Conservation (phyloP, 2,329 filamentous ascomycete genomes). For the Alternaria dauci region DNA sequence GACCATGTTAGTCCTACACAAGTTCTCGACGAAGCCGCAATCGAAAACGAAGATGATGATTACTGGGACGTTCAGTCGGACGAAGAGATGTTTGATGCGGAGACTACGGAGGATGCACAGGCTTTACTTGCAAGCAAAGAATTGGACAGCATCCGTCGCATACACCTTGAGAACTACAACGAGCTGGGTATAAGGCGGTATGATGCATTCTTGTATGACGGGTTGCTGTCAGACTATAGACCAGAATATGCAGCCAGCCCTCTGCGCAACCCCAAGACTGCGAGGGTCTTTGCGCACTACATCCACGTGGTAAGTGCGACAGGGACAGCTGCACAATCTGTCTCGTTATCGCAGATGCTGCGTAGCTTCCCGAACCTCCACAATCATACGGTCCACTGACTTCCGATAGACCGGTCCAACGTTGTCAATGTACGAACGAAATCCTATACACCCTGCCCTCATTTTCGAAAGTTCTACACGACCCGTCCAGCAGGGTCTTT, state of each 20-base stretch:
- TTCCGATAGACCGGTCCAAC: conserved; percentile 72
- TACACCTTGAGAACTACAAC: conserved; percentile 47
- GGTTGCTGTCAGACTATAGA: conserved; percentile 56
- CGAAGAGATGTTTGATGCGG: conserved; percentile 52
- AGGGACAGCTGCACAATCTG: not conserved
- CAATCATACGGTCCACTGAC: conserved; percentile 14
- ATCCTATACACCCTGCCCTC: conserved; percentile 75
- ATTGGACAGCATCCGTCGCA: conserved; percentile 49
- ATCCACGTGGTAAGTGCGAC: conserved; percentile 69
- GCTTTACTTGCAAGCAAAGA: conserved; percentile 39
- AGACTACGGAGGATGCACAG: conserved; percentile 32
- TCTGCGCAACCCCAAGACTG: conserved; percentile 79
- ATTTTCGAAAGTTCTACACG: conserved; percentile 63
- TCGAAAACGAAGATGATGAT: conserved; percentile 59
- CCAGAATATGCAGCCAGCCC: conserved; percentile 65
- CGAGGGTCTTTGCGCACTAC: conserved; percentile 89
- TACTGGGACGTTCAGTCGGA: conserved; percentile 60
- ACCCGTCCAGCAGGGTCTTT: conserved; percentile 53
- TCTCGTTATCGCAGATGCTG: not conserved
- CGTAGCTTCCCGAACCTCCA: not conserved
- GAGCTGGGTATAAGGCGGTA: conserved; percentile 53
- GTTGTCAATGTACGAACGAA: conserved; percentile 86
- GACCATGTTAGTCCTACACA: conserved; percentile 48
- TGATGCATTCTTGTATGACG: conserved; percentile 58
- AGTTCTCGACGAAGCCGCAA: conserved; percentile 47